A percentile compares a stretch with the other conserved stretches of the same genome.
phyloP scores from a whole-genome alignment of 2,329 filamentous ascomycete species.

The Arthrobotrys sinensis region DNA sequence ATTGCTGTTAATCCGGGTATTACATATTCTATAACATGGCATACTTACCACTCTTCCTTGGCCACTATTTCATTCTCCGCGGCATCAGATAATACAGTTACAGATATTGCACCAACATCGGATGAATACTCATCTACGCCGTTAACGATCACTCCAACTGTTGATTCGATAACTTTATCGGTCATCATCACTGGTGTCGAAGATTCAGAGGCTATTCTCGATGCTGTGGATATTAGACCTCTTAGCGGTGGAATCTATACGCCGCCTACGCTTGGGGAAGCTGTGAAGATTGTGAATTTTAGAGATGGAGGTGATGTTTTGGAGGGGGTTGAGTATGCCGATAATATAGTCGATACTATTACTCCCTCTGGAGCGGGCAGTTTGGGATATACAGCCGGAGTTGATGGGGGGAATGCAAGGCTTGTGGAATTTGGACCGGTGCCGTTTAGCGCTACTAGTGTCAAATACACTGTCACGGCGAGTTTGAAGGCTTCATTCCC shows the following conservation, averaged over 20 bases:
- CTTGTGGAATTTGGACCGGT: conserved; percentile 1
- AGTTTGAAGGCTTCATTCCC: not conserved
- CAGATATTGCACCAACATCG: not conserved
- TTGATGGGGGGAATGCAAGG: not conserved
- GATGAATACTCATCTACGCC: not conserved
- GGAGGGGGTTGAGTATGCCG: not conserved
- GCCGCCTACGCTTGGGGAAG: not conserved
- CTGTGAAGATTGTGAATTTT: not conserved
- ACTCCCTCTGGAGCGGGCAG: not conserved
- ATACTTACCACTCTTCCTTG: not conserved
- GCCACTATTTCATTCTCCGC: not conserved
- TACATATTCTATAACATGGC: conserved; percentile 11
- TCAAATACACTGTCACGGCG: not conserved
- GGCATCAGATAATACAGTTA: not conserved
- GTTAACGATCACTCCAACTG: not conserved
- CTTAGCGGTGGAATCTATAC: not conserved
- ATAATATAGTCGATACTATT: not conserved
- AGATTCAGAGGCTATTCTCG: conserved; percentile 1
- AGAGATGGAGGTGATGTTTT: not conserved
- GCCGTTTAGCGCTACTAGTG: not conserved
- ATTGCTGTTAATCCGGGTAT: conserved; percentile 7
- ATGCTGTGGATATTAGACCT: conserved; percentile 21
- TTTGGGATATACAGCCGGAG: not conserved
- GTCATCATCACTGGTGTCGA: not conserved
- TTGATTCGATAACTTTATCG: not conserved